Percentiles rank a stretch among this genome's conserved stretches.
phyloP scores from a whole-genome alignment of 768 basidiomycete species.

The Termitomyces sp. region DNA sequence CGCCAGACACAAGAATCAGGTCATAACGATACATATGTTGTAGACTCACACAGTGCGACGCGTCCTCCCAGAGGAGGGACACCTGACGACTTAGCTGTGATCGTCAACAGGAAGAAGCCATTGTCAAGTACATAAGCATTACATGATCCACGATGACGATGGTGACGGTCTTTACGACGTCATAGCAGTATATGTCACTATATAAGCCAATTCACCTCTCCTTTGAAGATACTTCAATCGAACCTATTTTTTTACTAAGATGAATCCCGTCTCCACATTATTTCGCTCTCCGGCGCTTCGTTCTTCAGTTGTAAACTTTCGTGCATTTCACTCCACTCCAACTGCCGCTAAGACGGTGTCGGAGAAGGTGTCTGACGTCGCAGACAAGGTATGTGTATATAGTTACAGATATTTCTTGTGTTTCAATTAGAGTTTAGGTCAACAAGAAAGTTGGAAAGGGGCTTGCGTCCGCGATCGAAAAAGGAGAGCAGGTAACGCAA shows the following conservation, averaged over 20 bases:
- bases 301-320: conserved; percentile 6
- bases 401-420: background rate
- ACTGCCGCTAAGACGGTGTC: conserved; percentile 30
- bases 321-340: conserved; percentile 30
- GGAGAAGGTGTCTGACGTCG: conserved; percentile 39
- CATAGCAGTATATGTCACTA: background rate
- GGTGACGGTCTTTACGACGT: conserved; percentile 4
- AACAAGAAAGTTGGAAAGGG: conserved; percentile 39
- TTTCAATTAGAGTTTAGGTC: conserved; percentile 23
- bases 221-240: background rate
- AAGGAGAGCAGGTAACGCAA: conserved; percentile 35
- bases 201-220: background rate
- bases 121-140: background rate
- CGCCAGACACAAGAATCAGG: background rate
- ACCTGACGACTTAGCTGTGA: background rate
- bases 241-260: background rate
- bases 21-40: background rate
- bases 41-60: background rate
- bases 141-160: conserved; percentile 9
- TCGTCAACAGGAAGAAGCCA: no score
- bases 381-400: conserved; percentile 29
- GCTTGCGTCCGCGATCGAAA: conserved; percentile 41
- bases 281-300: conserved; percentile 10
- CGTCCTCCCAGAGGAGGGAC: background rate
- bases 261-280: conserved; percentile 4